Evolutionary conservation across 2,329 filamentous ascomycete species (phyloP).

Genomic region (Aspergillus fijiensis): DNA sequence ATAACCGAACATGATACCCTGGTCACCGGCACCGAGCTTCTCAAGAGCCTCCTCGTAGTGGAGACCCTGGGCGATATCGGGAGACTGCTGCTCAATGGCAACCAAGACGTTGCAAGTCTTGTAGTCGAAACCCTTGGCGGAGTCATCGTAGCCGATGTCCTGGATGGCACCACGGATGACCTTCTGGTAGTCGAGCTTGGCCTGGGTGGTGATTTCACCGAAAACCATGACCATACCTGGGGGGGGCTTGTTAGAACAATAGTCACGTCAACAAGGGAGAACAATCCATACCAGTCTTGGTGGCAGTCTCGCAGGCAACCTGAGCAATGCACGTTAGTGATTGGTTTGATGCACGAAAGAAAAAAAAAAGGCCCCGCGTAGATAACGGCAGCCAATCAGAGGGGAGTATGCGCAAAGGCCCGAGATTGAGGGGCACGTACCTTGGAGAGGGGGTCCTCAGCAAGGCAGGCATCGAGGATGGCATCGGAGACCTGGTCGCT

Average conservation of each 20-base stretch:
- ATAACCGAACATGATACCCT: slow-evolving; percentile 99
- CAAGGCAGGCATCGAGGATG: slow-evolving; percentile 95
- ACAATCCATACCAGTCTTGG: slow-evolving; percentile 79
- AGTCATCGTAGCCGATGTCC: slow-evolving; percentile 98
- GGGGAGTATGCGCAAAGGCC: slow-evolving; percentile 9
- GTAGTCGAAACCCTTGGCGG: slow-evolving; percentile 98
- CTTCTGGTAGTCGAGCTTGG: slow-evolving; percentile 95
- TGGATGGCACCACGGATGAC: slow-evolving; percentile 92
- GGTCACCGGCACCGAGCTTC: slow-evolving; percentile 97
- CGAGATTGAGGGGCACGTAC: slow-evolving; percentile 35
- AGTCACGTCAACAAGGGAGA: slow-evolving; percentile 16
- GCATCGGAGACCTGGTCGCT: slow-evolving; percentile 97
- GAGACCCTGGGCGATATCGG: slow-evolving; percentile 98
- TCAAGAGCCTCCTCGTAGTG: slow-evolving; percentile 97
- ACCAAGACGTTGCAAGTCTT: slow-evolving; percentile 99
- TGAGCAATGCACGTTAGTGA: slow-evolving; percentile 23
- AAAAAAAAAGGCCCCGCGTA: neutral
- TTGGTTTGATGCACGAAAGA: slow-evolving; percentile 6
- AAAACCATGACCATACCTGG: slow-evolving; percentile 91
- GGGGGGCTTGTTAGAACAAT: slow-evolving; percentile 8
- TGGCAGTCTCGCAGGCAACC: slow-evolving; percentile 97
- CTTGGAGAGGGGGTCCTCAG: slow-evolving; percentile 95
- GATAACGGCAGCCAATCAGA: slow-evolving; percentile 6
- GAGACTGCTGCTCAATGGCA: slow-evolving; percentile 98
- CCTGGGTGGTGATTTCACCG: slow-evolving; percentile 97